phyloP scores from a whole-genome alignment of 164 flowering plant species.

The Stephania yunnanensis region DNA sequence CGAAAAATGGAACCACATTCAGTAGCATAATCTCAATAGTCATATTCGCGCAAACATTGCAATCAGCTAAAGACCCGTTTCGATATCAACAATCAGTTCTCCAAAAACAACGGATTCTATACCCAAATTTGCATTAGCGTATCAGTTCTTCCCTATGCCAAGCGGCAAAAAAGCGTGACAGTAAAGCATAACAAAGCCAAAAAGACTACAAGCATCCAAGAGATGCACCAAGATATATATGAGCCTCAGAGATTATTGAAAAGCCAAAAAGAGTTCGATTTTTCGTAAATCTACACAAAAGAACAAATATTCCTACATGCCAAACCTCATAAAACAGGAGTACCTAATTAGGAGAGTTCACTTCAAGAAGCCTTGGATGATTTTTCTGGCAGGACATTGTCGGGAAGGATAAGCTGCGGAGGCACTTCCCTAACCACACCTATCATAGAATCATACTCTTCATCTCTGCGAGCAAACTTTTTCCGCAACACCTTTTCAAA shows the following conservation, averaged over 20 bases:
- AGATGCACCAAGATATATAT: constrained; percentile 8
- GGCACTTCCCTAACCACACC: constrained; percentile 78
- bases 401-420: constrained; percentile 68
- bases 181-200: not conserved
- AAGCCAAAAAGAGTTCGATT: constrained; percentile 14
- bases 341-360: constrained; percentile 3
- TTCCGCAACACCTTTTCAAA: constrained; percentile 79
- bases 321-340: constrained; percentile 11
- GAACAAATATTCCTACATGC: constrained; percentile 15
- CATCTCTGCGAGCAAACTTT: constrained; percentile 84
- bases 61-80: not conserved
- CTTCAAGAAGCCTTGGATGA: constrained; percentile 32
- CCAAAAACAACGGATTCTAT: not conserved
- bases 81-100: not conserved
- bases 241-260: constrained; percentile 33
- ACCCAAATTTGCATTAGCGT: not conserved
- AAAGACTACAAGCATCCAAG: not conserved
- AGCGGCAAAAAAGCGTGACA: not conserved
- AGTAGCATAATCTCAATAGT: not conserved
- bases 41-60: not conserved
- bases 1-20: too few relatives aligned
- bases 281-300: constrained; percentile 23
- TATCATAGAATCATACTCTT: constrained; percentile 82
- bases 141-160: not conserved
- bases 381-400: constrained; percentile 60